Base-by-base conservation (phyloP, 768 basidiomycete species). In the Amanita subjunquillea region DNA sequence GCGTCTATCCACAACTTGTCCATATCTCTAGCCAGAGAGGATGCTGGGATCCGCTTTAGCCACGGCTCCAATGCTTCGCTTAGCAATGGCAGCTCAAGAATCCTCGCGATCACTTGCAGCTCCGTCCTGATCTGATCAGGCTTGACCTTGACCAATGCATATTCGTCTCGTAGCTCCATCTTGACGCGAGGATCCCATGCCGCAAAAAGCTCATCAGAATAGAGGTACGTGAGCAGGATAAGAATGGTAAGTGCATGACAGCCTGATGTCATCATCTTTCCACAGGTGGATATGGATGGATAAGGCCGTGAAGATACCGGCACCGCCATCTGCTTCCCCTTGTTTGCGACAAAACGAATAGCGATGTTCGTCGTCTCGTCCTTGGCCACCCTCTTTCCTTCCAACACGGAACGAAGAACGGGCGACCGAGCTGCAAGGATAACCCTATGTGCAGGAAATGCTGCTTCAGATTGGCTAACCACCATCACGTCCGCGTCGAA, bases 211-310 rank as follows among this genome's bases (percentile, higher is more conserved):
- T 83, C 77, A 63, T 99, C 95, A 1, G 87, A 77, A 66, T 97
- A 97, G n/a, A 97, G 66, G 60, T 92, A 97, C 22, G 82, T 76
- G 17, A 96, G 64, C 17, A 97, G 69, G 20, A 95, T 74, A 13
- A 96, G 76, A 13, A 85, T 65, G 0, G 90, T 70, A 6, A 94
- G 67, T 0, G 85, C 74, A 42, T 82, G 77, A 55, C 79, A 80
- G 2, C 80, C 80, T 0, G 69, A 61, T 41, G 95, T 59, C 15
- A 63, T 62, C 1, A 87, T 62, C 10, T 66, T 63, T 9, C 62
- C 58, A 22, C 51, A 32, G 10, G 51, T 46, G 34, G 51, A 46
- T 13, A 51, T 25, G 12, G 50, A 44, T 4, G 40, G 41, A 30
- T 44, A 51, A 10, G 42, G 20, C 23, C 40, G 27, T 6, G 45